Conservation (phyloP, 1,284 basidiomycete genomes). For the Cronartium quercuum region DNA sequence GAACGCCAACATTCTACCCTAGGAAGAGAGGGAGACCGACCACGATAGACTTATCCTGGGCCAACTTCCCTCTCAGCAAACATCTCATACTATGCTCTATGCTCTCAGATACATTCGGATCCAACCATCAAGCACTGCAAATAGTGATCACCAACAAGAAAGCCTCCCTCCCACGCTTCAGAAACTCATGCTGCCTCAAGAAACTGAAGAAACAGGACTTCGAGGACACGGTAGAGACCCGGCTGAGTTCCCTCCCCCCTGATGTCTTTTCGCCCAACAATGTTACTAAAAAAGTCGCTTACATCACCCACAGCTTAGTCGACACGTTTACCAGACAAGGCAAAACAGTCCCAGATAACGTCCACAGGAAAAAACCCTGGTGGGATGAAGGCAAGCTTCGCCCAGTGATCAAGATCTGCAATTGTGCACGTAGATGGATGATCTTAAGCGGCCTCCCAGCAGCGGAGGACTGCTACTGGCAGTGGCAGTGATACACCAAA, state of each 20-base stretch:
- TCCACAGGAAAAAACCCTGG: not conserved
- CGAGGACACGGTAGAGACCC: too few relatives aligned
- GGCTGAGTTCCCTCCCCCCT: not conserved
- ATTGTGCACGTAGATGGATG: not conserved
- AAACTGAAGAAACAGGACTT: not conserved
- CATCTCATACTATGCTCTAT: not conserved
- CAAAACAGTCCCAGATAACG: not conserved
- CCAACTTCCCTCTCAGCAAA: not conserved
- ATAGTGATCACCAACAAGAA: not conserved
- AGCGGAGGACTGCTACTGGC: not conserved
- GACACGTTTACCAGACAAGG: not conserved
- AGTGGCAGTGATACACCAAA: not conserved
- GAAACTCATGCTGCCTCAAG: not conserved
- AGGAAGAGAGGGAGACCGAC: not conserved
- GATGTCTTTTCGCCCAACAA: not conserved
- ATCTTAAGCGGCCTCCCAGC: not conserved
- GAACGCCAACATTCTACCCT: not conserved
- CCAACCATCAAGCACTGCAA: slow-evolving; percentile 5
- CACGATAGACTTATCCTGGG: slow-evolving; percentile 5
- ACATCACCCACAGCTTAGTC: not conserved
- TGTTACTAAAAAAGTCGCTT: not conserved
- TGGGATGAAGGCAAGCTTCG: not conserved
- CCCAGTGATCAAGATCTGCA: not conserved
- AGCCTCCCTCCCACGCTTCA: not conserved
- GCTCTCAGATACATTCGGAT: not conserved